phyloP scores from a whole-genome alignment of 805 yeast genomes.

The Kuraishia cidri region DNA sequence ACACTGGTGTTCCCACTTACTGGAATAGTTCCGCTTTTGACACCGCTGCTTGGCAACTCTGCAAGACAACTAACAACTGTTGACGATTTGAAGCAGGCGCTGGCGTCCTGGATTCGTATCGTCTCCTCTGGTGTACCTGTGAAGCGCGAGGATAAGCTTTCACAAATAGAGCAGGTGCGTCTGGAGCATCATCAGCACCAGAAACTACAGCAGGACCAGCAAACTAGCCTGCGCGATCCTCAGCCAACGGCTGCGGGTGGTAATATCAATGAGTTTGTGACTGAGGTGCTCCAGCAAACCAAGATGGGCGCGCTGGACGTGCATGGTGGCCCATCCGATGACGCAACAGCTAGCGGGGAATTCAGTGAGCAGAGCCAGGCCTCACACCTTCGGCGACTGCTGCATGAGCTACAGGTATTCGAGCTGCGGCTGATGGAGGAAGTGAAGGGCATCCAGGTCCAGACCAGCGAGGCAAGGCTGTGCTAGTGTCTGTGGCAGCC shows the following conservation, averaged over 20 bases:
- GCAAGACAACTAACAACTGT: not conserved
- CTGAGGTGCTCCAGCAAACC: constrained; percentile 1
- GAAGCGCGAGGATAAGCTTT: constrained; percentile 3
- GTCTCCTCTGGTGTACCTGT: constrained; percentile 4
- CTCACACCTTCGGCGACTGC: no score
- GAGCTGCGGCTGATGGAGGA: no score
- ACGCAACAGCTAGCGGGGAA: no score
- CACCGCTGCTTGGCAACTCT: not conserved
- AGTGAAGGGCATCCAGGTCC: no score
- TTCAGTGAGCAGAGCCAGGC: no score
- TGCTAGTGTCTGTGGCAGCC: no score
- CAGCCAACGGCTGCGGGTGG: not conserved
- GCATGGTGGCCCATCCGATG: no score
- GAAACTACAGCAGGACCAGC: constrained; percentile 1
- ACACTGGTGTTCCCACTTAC: not conserved
- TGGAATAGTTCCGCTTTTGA: not conserved
- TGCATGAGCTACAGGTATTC: no score
- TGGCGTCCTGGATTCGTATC: constrained; percentile 4
- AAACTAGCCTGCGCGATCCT: not conserved
- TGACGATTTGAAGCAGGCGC: not conserved
- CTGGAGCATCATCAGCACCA: constrained; percentile 6
- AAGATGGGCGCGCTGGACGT: not conserved
- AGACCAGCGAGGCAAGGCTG: no score
- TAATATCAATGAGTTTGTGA: not conserved
- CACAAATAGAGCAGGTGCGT: constrained; percentile 9